Evolutionary conservation across 106 monocot species (phyloP).

Genomic region (Acanthochlamys bracteata): DNA sequence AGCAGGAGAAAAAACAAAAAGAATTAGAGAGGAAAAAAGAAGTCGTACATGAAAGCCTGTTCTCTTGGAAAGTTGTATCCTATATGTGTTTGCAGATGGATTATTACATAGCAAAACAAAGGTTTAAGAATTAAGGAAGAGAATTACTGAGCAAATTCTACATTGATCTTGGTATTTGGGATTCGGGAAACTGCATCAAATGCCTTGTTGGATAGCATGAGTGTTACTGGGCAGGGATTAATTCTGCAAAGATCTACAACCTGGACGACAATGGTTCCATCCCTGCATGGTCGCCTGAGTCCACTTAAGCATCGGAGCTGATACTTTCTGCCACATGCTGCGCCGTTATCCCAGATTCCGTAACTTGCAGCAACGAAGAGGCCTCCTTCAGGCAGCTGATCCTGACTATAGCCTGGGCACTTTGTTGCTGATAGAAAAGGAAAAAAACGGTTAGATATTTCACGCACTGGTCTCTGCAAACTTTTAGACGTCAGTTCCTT

Average conservation of each 20-base stretch:
- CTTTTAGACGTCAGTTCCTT: too few relatives aligned
- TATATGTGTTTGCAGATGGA: too few relatives aligned
- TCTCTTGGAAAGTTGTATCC: too few relatives aligned
- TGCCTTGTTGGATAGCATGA: constrained; percentile 20
- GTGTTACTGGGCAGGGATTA: constrained; percentile 14
- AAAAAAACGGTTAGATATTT: too few relatives aligned
- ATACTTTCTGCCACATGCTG: constrained; percentile 20
- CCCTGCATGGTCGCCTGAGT: constrained; percentile 12
- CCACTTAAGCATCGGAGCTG: constrained; percentile 22
- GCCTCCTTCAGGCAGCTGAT: neutral
- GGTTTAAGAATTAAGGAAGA: too few relatives aligned
- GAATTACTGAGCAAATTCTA: constrained; percentile 23
- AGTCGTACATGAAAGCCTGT: too few relatives aligned
- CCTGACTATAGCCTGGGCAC: neutral
- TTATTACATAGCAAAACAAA: too few relatives aligned
- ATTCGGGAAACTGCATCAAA: constrained; percentile 20
- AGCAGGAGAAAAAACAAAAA: too few relatives aligned
- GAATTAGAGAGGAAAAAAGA: too few relatives aligned
- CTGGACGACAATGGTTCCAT: constrained; percentile 16
- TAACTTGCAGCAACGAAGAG: constrained; percentile 2
- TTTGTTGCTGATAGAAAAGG: constrained; percentile 1
- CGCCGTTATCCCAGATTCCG: constrained; percentile 12
- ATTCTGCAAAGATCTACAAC: constrained; percentile 24
- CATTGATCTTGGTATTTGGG: constrained; percentile 22
- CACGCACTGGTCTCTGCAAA: too few relatives aligned